Base-by-base conservation (phyloP, 495 filamentous ascomycete species). In the Tuber magnatum region DNA sequence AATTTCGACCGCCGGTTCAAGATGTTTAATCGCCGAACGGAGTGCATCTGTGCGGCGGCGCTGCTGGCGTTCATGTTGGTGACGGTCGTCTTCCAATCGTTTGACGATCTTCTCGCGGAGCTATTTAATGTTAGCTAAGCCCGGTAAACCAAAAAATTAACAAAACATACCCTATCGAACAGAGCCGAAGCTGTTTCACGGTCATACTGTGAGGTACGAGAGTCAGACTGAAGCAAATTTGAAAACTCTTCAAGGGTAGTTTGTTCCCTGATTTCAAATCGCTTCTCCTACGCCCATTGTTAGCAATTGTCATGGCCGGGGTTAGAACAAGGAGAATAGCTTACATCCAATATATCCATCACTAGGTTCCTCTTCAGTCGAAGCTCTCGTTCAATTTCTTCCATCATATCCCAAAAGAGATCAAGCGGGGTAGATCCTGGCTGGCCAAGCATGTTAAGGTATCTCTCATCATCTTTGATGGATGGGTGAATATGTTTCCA, bases 371-470 rank as follows among this genome's bases (percentile, higher is more conserved):
- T 88, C 70, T 90, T 91, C 70, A 88, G 88, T 65, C 96, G 91
- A 24, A 98, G 85, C 32, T 90, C 89, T 71, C 91, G 88, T 76
- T 98, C 94, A 84, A 97, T 93, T 83, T 97, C 94, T 82, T 97
- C 94, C 24, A 98, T 88, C 71, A 94, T 87, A 84, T 99, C 96
- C 94, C 96, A 97, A 84, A 98, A 97, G 14, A 99, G 86, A 75
- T 99, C 95, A 76, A 97, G 86, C n/a, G 94, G 92, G 7, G 89
- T 92, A 6, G 95, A 97, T 72, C 96, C 96, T 65, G 89, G 81
- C 79, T 95, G 93, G 68, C 94, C 95, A 43, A 95, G 88, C 85
- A 97, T 92, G 70, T 89, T 92, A 81, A 86, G 88, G 85, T 96
- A 98, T 74, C 93, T 91, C 69, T 92, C 87, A 79, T 98, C 95